Evolutionary conservation across 345 rosid species (phyloP).

Genomic region (Lenwebbia sp.): DNA sequence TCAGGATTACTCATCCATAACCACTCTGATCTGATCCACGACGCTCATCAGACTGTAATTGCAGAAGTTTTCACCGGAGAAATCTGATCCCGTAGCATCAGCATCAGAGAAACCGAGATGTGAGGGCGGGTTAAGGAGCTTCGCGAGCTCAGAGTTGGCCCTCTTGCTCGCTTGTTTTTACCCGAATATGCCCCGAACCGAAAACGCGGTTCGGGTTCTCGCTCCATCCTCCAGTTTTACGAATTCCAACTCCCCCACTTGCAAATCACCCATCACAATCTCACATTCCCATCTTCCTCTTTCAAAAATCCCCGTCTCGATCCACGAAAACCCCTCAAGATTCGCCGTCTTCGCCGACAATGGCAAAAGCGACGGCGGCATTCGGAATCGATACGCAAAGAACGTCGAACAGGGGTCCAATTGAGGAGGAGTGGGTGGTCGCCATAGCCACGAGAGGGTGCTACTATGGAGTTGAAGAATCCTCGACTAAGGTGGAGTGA

Average conservation of each 20-base stretch:
- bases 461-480: too few relatives aligned
- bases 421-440: too few relatives aligned
- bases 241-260: not conserved
- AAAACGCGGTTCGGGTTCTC: not conserved
- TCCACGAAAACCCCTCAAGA: not conserved
- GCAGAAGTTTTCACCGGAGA: constrained; percentile 12
- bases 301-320: too few relatives aligned
- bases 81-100: too few relatives aligned
- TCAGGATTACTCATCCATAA: constrained; percentile 14
- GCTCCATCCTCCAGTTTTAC: not conserved
- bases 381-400: not conserved
- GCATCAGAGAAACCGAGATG: too few relatives aligned
- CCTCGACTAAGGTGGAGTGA: too few relatives aligned
- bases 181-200: too few relatives aligned
- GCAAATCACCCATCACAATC: not conserved
- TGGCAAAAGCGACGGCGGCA: not conserved
- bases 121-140: too few relatives aligned
- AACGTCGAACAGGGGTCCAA: not conserved
- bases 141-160: too few relatives aligned
- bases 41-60: constrained; percentile 28
- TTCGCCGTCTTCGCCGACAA: not conserved
- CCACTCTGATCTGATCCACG: constrained; percentile 17
- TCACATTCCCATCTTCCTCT: not conserved
- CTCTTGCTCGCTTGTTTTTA: too few relatives aligned
- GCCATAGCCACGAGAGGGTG: too few relatives aligned